Evolutionary conservation across 768 basidiomycete species (phyloP), one percentile per base, ranked within the genome.

Genomic region (Kwoniella mangroviensis): DNA sequence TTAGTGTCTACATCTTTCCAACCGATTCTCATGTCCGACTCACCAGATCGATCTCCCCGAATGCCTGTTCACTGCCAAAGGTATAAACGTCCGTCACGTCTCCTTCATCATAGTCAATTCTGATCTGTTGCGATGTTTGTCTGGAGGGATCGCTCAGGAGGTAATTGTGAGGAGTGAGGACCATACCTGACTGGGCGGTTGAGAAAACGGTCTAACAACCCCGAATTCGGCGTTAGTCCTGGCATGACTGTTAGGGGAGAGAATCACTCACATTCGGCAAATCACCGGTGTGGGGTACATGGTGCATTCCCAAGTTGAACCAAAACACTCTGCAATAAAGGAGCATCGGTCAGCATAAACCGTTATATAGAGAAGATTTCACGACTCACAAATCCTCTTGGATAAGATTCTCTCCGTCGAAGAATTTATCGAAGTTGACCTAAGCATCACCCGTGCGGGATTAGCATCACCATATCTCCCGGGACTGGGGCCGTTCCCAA

Each of bases 81-180:
- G 69, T 75, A 55, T 71, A 56, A 1, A 77, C 72, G 12, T 74
- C 72, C 1, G 66, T 65, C 2, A 69, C 72, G 1, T 71, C 67
- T 28, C 65, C 69, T 26, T 53, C 58, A 59, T 72, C 71, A 72
- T 80, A 82, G 65, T 75, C 71, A 67, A 83, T 74, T 9, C 81
- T 74, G 49, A 81, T 58, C 65, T 72, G 71, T 62, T 83, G 81
- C 13, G 65, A 65, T 12, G 81, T 72, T n/a, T 73, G 70, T 15
- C 75, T 72, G 11, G 78, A 77, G 3, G 83, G 77, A 55, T 82
- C 77, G 22, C 41, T 22, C 28, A 62, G 21, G 54, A 82, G 74
- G 73, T 80, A 82, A 72, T 83, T 83, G 76, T 80, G 80, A 17
- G 82, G 83, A 0, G 74, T 70, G 60, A 83, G 51, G 63, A 81